Percentiles rank a stretch among this genome's conserved stretches.
These are phyloP conservation scores for Dactylellina cionopaga DNA, from an alignment of 2,329 filamentous ascomycete species.

Conservation along the genomic window DNA sequence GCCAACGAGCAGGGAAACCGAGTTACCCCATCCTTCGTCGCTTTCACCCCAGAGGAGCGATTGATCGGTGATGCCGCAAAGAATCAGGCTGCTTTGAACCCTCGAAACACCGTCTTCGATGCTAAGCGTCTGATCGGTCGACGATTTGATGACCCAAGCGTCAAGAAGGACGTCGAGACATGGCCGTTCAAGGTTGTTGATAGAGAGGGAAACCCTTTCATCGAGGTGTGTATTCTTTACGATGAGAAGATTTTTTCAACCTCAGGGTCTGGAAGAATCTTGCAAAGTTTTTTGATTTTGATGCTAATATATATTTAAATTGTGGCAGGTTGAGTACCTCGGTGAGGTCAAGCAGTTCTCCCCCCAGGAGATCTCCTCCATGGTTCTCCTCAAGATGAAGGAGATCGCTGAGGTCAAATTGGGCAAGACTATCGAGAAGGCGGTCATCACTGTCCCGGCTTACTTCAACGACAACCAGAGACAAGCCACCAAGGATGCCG, in stretches of 20 bases:
- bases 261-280: too few species aligned
- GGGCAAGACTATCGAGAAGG: slow-evolving; percentile 98
- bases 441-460: slow-evolving; percentile 96
- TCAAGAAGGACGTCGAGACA: slow-evolving; percentile 98
- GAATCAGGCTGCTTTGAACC: slow-evolving; percentile 99
- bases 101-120: slow-evolving; percentile 96
- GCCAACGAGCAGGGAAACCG: slow-evolving; percentile 99
- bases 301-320: background rate
- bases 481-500: slow-evolving; percentile 98
- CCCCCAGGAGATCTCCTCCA: slow-evolving; percentile 97
- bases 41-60: slow-evolving; percentile 98
- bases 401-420: slow-evolving; percentile 98
- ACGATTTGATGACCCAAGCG: slow-evolving; percentile 90
- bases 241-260: background rate
- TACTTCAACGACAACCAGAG: slow-evolving; percentile 99
- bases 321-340: slow-evolving; percentile 79
- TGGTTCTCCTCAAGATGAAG: slow-evolving; percentile 99
- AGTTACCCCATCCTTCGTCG: slow-evolving; percentile 98
- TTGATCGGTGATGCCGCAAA: slow-evolving; percentile 99
- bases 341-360: slow-evolving; percentile 95
- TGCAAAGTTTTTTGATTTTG: background rate
- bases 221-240: slow-evolving; percentile 66
- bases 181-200: slow-evolving; percentile 99
- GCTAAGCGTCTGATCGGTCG: slow-evolving; percentile 99
- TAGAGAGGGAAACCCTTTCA: slow-evolving; percentile 84